Evolutionary conservation across 495 filamentous ascomycete genomes (phyloP).

Genomic region (Peziza echinospora): DNA sequence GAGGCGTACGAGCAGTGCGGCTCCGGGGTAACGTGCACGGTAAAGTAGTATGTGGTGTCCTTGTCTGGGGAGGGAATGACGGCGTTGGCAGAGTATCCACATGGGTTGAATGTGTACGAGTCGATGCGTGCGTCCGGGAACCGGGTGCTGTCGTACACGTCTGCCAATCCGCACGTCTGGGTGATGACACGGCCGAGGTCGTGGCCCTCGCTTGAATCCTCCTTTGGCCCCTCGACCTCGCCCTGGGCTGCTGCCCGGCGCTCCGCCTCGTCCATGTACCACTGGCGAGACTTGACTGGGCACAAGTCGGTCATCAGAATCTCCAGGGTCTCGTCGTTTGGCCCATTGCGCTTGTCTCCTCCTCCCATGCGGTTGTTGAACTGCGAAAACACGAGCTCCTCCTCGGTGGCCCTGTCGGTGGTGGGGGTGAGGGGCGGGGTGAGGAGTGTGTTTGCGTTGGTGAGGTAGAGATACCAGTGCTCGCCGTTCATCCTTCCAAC

Average conservation of each 20-base stretch:
- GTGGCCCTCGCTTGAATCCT: conserved; percentile 79
- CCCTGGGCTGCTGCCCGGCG: conserved; percentile 27
- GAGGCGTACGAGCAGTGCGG: conserved; percentile 96
- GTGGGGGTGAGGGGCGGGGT: conserved; percentile 69
- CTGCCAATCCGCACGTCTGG: conserved; percentile 68
- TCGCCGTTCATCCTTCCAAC: conserved; percentile 99
- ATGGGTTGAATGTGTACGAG: conserved; percentile 90
- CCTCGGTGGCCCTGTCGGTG: conserved; percentile 19
- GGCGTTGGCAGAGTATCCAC: conserved; percentile 94
- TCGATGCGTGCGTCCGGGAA: conserved; percentile 92
- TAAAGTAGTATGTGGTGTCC: conserved; percentile 72
- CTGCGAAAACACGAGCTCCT: conserved; percentile 23
- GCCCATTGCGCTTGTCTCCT: conserved; percentile 21
- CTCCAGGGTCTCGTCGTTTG: conserved; percentile 78
- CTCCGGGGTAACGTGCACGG: conserved; percentile 95
- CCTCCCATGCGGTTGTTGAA: conserved; percentile 20
- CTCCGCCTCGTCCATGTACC: conserved; percentile 38
- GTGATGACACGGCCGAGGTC: conserved; percentile 84
- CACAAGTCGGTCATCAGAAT: conserved; percentile 97
- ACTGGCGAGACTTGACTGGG: conserved; percentile 78
- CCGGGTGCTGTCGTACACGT: conserved; percentile 63
- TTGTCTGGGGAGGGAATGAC: conserved; percentile 64
- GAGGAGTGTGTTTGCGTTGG: conserved; percentile 55
- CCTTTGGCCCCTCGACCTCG: conserved; percentile 44
- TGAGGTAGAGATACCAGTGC: conserved; percentile 98